Percentiles rank a stretch among this genome's conserved stretches.
Conservation (phyloP, 345 rosid species). For the Camelina laxa region DNA sequence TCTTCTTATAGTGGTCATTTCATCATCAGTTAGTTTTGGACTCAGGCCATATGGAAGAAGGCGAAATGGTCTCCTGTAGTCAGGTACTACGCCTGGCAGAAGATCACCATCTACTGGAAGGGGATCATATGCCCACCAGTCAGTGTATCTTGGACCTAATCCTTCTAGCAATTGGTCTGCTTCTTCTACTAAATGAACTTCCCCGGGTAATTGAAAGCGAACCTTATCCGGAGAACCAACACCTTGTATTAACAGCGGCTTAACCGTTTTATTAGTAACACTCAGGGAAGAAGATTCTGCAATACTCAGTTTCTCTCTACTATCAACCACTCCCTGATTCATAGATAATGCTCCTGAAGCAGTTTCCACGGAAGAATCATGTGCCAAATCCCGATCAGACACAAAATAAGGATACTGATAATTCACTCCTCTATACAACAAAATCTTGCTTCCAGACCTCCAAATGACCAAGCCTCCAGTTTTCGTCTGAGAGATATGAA, state of each 20-base stretch:
- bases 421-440: constrained; percentile 78
- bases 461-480: constrained; percentile 96
- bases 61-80: constrained; percentile 85
- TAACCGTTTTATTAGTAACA: constrained; percentile 37
- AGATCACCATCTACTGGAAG: constrained; percentile 93
- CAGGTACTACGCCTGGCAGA: constrained; percentile 77
- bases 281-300: constrained; percentile 40
- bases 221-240: constrained; percentile 79
- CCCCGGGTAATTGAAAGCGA: constrained; percentile 83
- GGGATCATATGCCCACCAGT: constrained; percentile 98
- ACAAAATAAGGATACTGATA: constrained; percentile 85
- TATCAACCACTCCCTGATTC: constrained; percentile 41
- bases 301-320: constrained; percentile 37
- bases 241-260: constrained; percentile 55
- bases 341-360: constrained; percentile 33
- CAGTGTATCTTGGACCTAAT: constrained; percentile 84
- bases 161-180: constrained; percentile 82
- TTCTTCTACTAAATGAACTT: constrained; percentile 73
- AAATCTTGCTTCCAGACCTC: constrained; percentile 90
- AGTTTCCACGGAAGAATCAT: constrained; percentile 43
- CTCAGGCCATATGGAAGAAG: constrained; percentile 91
- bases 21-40: constrained; percentile 82
- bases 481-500: constrained; percentile 60
- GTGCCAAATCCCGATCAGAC: constrained; percentile 43
- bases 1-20: constrained; percentile 90